Evolutionary conservation across 2,329 filamentous ascomycete genomes (phyloP).

Genomic region (Colletotrichum incanum): DNA sequence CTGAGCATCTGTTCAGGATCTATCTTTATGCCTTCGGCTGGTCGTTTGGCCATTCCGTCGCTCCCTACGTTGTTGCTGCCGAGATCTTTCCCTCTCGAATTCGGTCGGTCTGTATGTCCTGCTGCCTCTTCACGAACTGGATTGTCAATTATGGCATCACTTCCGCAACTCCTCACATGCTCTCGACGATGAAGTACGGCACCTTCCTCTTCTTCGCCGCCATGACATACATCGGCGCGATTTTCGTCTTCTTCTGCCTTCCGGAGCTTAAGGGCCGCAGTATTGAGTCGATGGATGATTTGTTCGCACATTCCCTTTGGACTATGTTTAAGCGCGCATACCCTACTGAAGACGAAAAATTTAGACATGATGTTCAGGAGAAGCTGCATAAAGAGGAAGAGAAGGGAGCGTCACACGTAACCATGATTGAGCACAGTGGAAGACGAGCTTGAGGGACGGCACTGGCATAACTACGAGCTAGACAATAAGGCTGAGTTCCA

Average conservation of each 20-base stretch:
- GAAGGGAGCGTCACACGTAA: slow-evolving; percentile 12
- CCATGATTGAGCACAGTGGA: slow-evolving; percentile 24
- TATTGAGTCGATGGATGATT: slow-evolving; percentile 65
- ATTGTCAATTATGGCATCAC: slow-evolving; percentile 51
- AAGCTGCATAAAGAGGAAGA: slow-evolving; percentile 8
- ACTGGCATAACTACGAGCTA: background rate
- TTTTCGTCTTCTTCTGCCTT: slow-evolving; percentile 63
- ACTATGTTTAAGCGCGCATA: slow-evolving; percentile 59
- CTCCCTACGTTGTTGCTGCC: slow-evolving; percentile 46
- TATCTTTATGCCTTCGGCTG: slow-evolving; percentile 52
- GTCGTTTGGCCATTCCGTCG: slow-evolving; percentile 47
- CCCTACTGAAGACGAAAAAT: slow-evolving; percentile 64
- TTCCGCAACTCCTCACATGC: slow-evolving; percentile 48
- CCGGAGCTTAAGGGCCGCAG: slow-evolving; percentile 66
- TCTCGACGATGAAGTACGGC: slow-evolving; percentile 39
- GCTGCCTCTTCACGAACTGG: slow-evolving; percentile 50
- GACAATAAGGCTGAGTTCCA: background rate
- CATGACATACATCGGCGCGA: slow-evolving; percentile 35
- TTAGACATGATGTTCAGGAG: slow-evolving; percentile 29
- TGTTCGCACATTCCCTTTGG: slow-evolving; percentile 60
- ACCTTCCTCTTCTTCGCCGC: slow-evolving; percentile 42
- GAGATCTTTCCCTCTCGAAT: slow-evolving; percentile 52
- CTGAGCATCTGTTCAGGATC: slow-evolving; percentile 45
- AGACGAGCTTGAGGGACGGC: background rate
- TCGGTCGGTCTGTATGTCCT: slow-evolving; percentile 48